These are phyloP conservation scores for Aspergillus quadricinctus DNA, from an alignment of 2,329 filamentous ascomycete genomes.

Conservation along the genomic window DNA sequence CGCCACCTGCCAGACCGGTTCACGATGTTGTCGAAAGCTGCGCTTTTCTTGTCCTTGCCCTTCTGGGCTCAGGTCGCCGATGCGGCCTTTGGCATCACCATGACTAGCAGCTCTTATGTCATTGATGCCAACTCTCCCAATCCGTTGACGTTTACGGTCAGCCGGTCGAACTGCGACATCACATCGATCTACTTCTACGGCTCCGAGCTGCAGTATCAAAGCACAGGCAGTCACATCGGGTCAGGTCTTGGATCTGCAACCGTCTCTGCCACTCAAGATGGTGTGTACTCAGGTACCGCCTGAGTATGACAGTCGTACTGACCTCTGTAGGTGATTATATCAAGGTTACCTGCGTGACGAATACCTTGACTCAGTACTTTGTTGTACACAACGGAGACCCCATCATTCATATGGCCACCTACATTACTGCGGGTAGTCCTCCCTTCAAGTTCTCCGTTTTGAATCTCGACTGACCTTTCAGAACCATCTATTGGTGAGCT, in stretches of 20 bases:
- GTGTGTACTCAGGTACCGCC: constrained; percentile 7
- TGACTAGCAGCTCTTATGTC: constrained; percentile 30
- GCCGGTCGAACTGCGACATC: constrained; percentile 57
- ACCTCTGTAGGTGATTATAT: constrained; percentile 43
- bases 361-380: constrained; percentile 61
- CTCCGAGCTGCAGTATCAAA: constrained; percentile 54
- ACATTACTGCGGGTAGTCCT: constrained; percentile 48
- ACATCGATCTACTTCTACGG: constrained; percentile 59
- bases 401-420: constrained; percentile 58
- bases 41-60: constrained; percentile 15
- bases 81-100: constrained; percentile 27
- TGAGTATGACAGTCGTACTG: neutral
- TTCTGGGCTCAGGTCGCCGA: constrained; percentile 18
- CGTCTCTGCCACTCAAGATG: constrained; percentile 46
- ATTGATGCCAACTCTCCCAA: constrained; percentile 49
- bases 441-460: too few relatives aligned
- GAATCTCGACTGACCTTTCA: constrained; percentile 10
- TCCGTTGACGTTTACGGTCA: constrained; percentile 49
- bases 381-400: constrained; percentile 58
- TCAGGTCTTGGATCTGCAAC: constrained; percentile 57
- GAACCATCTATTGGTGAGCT: constrained; percentile 57
- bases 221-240: constrained; percentile 52
- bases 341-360: constrained; percentile 58
- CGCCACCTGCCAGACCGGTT: neutral
- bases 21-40: constrained; percentile 16